Evolutionary conservation across 2,329 filamentous ascomycete genomes (phyloP), one percentile per base, ranked within the genome.

Genomic region (Colletotrichum eleusines): DNA sequence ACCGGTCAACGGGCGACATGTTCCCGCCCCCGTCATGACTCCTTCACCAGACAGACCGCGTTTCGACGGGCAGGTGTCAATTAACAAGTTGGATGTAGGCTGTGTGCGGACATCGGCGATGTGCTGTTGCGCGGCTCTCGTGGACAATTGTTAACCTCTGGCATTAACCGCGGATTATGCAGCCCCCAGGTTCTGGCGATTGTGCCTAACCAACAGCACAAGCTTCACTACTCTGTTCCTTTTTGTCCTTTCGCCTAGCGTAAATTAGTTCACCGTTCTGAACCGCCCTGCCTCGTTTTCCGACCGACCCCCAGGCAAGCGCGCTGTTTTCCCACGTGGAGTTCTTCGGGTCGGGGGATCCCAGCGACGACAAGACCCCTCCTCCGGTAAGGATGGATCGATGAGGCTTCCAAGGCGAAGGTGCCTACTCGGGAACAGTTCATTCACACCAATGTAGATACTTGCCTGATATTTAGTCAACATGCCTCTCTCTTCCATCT

Each of bases 281-380:
- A 31, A 31, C 55, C 28, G 26, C 50, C 18, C 16, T 35, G 61
- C 66, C 44, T 58, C 31, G 54, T 60, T 66, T 69, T 46, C 40
- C 48, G 20, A 26, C n/a, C n/a, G n/a, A n/a, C 26, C 11, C 40
- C 38, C 38, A 55, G 62, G 65, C 65, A 57, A 58, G 26, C 63
- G 51, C 48, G 20, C 35, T 58, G n/a, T 35, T 53, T 53, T 61
- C 8, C 64, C 68, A 71, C 68, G 58, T 68, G 68, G 64, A 63
- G 64, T 44, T 58, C 6, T 35, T 44, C n/a, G 14, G 38, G 58
- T 53, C 26, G 58, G 68, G 68, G 68, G 44, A 68, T 40, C 68
- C 68, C 64, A 18, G 64, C 51, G 44, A 42, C 64, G 18, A 44
- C 14, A n/a, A 31, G 20, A 35, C 2, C 20, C 18, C 12, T 23